phyloP scores from a whole-genome alignment of 805 yeast species.

The Ogataea philodendri region DNA sequence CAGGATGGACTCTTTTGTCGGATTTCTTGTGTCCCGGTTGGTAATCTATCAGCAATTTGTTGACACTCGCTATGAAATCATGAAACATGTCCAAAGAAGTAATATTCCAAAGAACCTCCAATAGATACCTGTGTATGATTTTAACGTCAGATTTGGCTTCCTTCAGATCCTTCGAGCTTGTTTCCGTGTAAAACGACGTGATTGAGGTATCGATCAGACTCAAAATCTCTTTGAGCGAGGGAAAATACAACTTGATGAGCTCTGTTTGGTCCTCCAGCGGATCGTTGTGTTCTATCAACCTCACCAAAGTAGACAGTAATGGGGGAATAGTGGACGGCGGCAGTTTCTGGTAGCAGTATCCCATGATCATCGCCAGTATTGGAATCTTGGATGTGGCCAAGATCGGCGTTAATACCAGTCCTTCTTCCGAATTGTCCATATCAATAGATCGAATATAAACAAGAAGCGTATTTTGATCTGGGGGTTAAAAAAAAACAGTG shows the following conservation, averaged over 20 bases:
- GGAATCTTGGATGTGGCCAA: constrained; percentile 57
- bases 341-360: constrained; percentile 42
- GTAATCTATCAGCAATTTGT: constrained; percentile 35
- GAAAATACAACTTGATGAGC: constrained; percentile 23
- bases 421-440: constrained; percentile 14
- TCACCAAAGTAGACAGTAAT: constrained; percentile 41
- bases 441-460: constrained; percentile 6
- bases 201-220: constrained; percentile 18
- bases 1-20: constrained; percentile 1
- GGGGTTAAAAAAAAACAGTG: no score
- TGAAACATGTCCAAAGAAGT: constrained; percentile 48
- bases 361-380: constrained; percentile 45
- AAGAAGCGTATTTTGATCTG: neutral
- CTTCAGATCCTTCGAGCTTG: constrained; percentile 2
- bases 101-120: constrained; percentile 46
- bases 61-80: constrained; percentile 34
- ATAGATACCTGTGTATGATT: constrained; percentile 32
- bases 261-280: constrained; percentile 11
- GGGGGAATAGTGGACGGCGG: constrained; percentile 41
- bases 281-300: constrained; percentile 37
- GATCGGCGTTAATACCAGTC: constrained; percentile 35
- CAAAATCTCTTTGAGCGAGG: constrained; percentile 27
- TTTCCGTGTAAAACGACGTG: constrained; percentile 7
- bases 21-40: constrained; percentile 3
- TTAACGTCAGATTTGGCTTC: constrained; percentile 26